Evolutionary conservation across 306 rosid species (phyloP).

Genomic region (Trifolium dubium): DNA sequence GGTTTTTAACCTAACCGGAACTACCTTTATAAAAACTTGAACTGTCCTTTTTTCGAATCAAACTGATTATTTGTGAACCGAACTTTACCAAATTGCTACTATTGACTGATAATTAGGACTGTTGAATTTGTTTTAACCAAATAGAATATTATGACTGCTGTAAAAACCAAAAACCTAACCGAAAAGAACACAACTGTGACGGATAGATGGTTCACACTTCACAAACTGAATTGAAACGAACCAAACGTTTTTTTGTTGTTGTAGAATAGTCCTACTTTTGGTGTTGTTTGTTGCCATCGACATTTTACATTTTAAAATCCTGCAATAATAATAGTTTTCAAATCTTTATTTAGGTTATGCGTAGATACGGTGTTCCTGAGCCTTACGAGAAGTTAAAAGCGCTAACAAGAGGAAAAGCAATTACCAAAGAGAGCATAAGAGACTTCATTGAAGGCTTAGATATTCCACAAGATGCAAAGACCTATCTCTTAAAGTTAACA

Average conservation of each 20-base stretch:
- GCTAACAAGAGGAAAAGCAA: constrained; percentile 86
- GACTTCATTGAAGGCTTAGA: constrained; percentile 75
- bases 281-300: constrained; percentile 5
- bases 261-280: neutral
- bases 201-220: neutral
- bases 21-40: neutral
- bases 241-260: neutral
- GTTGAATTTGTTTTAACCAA: too few relatives aligned
- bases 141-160: neutral
- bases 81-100: neutral
- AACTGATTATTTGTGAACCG: too few relatives aligned
- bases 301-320: neutral
- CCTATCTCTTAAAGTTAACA: constrained; percentile 64
- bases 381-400: constrained; percentile 92
- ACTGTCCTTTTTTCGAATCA: too few relatives aligned
- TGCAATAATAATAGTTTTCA: constrained; percentile 10
- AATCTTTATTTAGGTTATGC: constrained; percentile 68
- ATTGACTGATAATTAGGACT: neutral
- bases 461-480: constrained; percentile 72
- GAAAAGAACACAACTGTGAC: neutral
- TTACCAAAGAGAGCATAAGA: constrained; percentile 74
- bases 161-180: neutral
- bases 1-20: too few relatives aligned
- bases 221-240: too few relatives aligned
- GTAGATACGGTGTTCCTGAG: constrained; percentile 92